Evolutionary conservation across 371 early-diverging fungal genomes (phyloP).

Genomic region (Mucor lusitanicus): DNA sequence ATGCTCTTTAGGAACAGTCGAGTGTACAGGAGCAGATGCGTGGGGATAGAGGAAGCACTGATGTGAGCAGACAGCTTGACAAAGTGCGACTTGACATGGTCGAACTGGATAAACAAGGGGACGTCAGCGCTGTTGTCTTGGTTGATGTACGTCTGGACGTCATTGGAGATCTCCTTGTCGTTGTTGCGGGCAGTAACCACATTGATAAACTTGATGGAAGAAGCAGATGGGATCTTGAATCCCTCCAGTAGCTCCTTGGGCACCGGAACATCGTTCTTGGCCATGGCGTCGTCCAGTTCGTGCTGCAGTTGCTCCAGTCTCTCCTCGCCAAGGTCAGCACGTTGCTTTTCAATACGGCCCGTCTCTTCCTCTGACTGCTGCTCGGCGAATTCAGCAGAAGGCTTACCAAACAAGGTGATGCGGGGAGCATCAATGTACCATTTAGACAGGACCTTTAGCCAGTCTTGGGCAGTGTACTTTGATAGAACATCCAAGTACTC

Average conservation of each 20-base stretch:
- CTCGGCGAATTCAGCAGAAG: constrained; percentile 64
- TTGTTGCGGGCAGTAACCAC: constrained; percentile 60
- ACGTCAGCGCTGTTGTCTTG: constrained; percentile 47
- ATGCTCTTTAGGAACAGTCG: constrained; percentile 60
- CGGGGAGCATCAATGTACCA: constrained; percentile 60
- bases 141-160: constrained; percentile 57
- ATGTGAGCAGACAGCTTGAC: constrained; percentile 55
- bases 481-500: constrained; percentile 51
- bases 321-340: constrained; percentile 51
- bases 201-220: constrained; percentile 62
- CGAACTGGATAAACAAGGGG: constrained; percentile 67
- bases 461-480: constrained; percentile 48
- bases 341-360: constrained; percentile 58
- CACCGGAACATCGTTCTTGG: constrained; percentile 56
- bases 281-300: constrained; percentile 54
- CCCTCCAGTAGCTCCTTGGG: constrained; percentile 61
- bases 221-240: constrained; percentile 61
- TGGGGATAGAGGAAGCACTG: constrained; percentile 50
- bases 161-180: constrained; percentile 42
- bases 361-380: constrained; percentile 57
- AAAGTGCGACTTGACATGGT: constrained; percentile 67
- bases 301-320: constrained; percentile 54
- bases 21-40: constrained; percentile 58
- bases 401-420: constrained; percentile 59
- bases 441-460: constrained; percentile 50